Evolutionary conservation across 1,139 yeast species (phyloP).

Genomic region (Taphrina populina): DNA sequence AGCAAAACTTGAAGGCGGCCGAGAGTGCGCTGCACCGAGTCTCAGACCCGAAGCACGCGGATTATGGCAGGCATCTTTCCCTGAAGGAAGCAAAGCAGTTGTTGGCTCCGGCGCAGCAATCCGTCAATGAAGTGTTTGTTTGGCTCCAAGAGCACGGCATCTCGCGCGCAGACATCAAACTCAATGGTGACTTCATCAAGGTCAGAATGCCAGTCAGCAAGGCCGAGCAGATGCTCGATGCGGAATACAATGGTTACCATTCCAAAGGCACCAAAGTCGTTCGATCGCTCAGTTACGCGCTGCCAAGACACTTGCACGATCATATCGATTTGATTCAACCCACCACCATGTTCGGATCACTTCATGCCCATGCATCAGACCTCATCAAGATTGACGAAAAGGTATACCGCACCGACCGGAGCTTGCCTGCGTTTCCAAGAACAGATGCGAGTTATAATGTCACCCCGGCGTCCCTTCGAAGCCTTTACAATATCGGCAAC

Average conservation of each 20-base stretch:
- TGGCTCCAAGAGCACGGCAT: conserved; percentile 23
- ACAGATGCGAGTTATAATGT: conserved; percentile 10
- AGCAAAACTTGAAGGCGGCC: conserved; percentile 3
- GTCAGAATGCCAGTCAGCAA: conserved; percentile 10
- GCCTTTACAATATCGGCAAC: conserved; percentile 20
- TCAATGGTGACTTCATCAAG: conserved; percentile 9
- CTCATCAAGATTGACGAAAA: conserved; percentile 5
- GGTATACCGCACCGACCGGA: neutral
- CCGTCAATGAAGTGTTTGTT: conserved; percentile 1
- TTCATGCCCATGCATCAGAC: conserved; percentile 3
- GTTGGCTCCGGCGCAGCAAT: conserved; percentile 3
- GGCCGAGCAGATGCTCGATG: conserved; percentile 15
- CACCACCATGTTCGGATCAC: conserved; percentile 24
- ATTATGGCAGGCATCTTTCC: conserved; percentile 23
- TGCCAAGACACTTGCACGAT: conserved; percentile 17
- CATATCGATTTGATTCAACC: conserved; percentile 29
- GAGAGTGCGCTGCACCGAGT: conserved; percentile 8
- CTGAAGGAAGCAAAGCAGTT: conserved; percentile 4
- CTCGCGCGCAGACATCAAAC: neutral
- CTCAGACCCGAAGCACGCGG: conserved; percentile 6
- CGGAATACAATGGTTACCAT: conserved; percentile 7
- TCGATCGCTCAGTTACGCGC: conserved; percentile 18
- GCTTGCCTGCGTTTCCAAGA: neutral
- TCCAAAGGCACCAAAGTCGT: conserved; percentile 9
- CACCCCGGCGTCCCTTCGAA: conserved; percentile 11